Evolutionary conservation across 441 rosid species (phyloP).

Genomic region (Euphorbia schlechtendalii): DNA sequence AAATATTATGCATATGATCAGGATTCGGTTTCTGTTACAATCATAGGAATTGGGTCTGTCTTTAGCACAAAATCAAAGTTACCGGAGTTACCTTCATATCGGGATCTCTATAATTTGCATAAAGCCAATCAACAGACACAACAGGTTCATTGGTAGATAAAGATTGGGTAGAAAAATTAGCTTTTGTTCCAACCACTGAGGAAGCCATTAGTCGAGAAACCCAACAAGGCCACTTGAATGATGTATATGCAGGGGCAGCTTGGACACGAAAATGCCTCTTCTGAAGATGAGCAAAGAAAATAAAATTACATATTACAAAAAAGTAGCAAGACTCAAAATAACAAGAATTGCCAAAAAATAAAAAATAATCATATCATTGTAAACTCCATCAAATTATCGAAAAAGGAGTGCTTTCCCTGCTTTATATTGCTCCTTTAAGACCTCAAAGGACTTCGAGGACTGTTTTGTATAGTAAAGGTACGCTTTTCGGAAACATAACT

Average conservation of each 20-base stretch:
- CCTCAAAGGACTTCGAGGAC: too few species aligned
- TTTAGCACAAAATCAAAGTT: not conserved
- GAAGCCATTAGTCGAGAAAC: slow-evolving; percentile 49
- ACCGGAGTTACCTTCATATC: slow-evolving; percentile 54
- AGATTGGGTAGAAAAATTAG: slow-evolving; percentile 38
- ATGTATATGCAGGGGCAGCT: slow-evolving; percentile 20
- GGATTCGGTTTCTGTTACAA: not conserved
- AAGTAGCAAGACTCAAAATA: not conserved
- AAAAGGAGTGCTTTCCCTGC: too few species aligned
- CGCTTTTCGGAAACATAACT: too few species aligned
- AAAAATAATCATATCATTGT: not conserved
- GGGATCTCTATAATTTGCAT: slow-evolving; percentile 59
- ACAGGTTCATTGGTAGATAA: slow-evolving; percentile 53
- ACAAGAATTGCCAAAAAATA: not conserved
- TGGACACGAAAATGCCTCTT: slow-evolving; percentile 30
- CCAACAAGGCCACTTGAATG: slow-evolving; percentile 26
- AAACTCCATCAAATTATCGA: not conserved
- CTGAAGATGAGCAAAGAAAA: slow-evolving; percentile 31
- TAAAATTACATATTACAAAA: not conserved
- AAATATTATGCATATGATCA: not conserved
- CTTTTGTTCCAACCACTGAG: slow-evolving; percentile 27
- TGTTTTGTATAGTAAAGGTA: too few species aligned
- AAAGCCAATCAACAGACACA: slow-evolving; percentile 93
- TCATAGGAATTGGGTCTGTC: not conserved
- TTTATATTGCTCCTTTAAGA: too few species aligned